These are phyloP conservation scores for Mycena indigotica DNA, from an alignment of 768 basidiomycete species.

Conservation along the genomic window DNA sequence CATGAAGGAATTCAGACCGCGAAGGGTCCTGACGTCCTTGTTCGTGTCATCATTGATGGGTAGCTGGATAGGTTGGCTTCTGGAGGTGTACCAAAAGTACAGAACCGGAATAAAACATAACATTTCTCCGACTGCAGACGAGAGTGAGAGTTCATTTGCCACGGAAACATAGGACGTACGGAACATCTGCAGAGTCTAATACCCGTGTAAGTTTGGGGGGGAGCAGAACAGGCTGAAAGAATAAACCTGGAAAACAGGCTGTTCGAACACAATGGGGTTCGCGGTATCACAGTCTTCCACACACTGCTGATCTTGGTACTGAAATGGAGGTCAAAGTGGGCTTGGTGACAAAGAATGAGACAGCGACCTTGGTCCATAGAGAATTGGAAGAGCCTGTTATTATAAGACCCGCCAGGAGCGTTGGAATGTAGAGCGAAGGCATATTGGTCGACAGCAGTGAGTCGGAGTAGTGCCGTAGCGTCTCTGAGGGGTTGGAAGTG, in stretches of 20 bases:
- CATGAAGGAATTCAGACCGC: background rate
- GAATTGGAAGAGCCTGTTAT: constrained; percentile 83
- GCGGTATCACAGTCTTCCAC: constrained; percentile 86
- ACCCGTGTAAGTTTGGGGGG: constrained; percentile 39
- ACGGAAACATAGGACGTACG: constrained; percentile 49
- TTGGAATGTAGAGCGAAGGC: constrained; percentile 70
- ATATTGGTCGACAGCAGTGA: constrained; percentile 51
- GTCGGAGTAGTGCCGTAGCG: too few relatives aligned
- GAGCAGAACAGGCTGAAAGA: background rate
- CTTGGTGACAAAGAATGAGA: constrained; percentile 25
- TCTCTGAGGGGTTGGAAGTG: constrained; percentile 3
- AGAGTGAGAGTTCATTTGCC: constrained; percentile 23
- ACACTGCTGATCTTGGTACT: constrained; percentile 90
- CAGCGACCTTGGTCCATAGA: constrained; percentile 85
- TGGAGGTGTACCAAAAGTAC: constrained; percentile 41
- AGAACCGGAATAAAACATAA: constrained; percentile 62
- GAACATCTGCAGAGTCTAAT: constrained; percentile 90
- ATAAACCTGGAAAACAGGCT: constrained; percentile 67
- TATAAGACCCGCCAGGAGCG: constrained; percentile 92
- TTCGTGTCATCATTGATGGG: constrained; percentile 47
- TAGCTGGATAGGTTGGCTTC: constrained; percentile 39
- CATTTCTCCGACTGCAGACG: constrained; percentile 88
- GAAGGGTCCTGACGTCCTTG: constrained; percentile 31
- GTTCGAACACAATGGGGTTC: constrained; percentile 79
- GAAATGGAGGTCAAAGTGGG: constrained; percentile 6